phyloP scores from a whole-genome alignment of 148 eudicot species.

The Cornus florida region DNA sequence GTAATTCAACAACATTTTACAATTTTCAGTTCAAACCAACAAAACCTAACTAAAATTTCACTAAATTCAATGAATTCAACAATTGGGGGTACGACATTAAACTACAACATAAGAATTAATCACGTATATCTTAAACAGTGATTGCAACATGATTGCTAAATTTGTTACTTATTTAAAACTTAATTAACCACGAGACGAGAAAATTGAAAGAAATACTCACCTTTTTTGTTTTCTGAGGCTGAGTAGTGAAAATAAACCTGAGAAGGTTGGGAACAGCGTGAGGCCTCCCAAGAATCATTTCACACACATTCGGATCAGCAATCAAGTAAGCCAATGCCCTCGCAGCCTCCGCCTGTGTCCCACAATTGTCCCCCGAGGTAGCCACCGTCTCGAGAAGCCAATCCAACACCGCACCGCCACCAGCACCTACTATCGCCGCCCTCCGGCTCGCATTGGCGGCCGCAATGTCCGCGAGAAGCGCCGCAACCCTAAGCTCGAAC shows the following conservation, averaged over 20 bases:
- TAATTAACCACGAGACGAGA: background rate
- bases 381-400: constrained; percentile 78
- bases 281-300: constrained; percentile 66
- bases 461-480: constrained; percentile 87
- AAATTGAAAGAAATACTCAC: constrained; percentile 27
- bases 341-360: constrained; percentile 85
- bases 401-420: constrained; percentile 84
- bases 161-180: background rate
- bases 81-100: background rate
- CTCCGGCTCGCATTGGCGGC: constrained; percentile 79
- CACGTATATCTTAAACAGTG: no score
- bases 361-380: constrained; percentile 37
- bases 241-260: constrained; percentile 73
- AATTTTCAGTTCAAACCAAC: background rate
- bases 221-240: constrained; percentile 71
- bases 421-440: constrained; percentile 80
- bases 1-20: no score
- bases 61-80: background rate
- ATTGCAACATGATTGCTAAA: background rate
- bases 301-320: constrained; percentile 71
- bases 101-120: background rate
- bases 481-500: constrained; percentile 88
- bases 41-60: background rate
- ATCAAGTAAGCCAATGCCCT: constrained; percentile 92
- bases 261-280: constrained; percentile 73